These are phyloP conservation scores for Acacia pycnantha DNA, from an alignment of 331 rosid species.

Conservation along the genomic window DNA sequence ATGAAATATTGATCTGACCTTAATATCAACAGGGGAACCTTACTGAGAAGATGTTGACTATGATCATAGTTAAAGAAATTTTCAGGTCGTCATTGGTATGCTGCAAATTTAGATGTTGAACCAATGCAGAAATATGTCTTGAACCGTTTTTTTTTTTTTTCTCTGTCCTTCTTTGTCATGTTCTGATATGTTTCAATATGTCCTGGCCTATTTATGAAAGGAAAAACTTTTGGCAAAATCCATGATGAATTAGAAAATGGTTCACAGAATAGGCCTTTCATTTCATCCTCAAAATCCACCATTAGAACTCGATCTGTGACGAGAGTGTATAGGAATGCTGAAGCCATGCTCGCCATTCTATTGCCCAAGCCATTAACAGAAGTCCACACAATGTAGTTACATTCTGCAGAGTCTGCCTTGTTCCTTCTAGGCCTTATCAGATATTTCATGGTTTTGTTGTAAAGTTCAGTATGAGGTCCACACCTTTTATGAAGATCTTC, in stretches of 20 bases:
- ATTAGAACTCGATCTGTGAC: constrained; percentile 25
- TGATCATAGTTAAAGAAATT: no score
- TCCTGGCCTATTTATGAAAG: constrained; percentile 18
- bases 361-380: constrained; percentile 51
- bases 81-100: constrained; percentile 43
- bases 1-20: no score
- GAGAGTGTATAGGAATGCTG: constrained; percentile 45
- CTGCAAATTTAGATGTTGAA: constrained; percentile 42
- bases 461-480: constrained; percentile 38
- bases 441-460: constrained; percentile 12
- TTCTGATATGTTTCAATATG: constrained; percentile 25
- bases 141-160: neutral
- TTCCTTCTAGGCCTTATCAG: neutral
- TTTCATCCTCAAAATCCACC: constrained; percentile 33
- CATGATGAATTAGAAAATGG: constrained; percentile 34
- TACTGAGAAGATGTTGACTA: no score
- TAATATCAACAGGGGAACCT: no score
- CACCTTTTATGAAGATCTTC: constrained; percentile 46
- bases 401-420: constrained; percentile 9
- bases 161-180: constrained; percentile 33
- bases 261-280: constrained; percentile 5
- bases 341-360: constrained; percentile 37
- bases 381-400: constrained; percentile 44
- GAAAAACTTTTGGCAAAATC: constrained; percentile 39
- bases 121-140: constrained; percentile 15